Evolutionary conservation across 2,329 filamentous ascomycete genomes (phyloP), one percentile per base, ranked within the genome.

Genomic region (Neonectria faginata): DNA sequence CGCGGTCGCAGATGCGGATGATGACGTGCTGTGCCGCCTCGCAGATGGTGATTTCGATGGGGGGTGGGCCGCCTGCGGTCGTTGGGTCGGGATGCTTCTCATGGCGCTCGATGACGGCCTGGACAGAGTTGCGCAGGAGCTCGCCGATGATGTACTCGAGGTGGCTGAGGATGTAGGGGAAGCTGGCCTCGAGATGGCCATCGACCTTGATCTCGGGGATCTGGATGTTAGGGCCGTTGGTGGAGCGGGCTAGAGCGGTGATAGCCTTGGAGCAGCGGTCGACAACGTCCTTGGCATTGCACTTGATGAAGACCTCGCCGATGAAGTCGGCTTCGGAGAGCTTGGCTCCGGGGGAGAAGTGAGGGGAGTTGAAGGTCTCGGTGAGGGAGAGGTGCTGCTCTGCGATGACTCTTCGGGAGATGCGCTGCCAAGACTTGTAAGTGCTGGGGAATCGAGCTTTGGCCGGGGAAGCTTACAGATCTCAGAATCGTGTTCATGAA

Each of bases 111-210:
- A 97, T 91, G 41, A 96, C 90, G 20, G 94, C 94, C 79, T 98
- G 94, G 16, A 99, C 92, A 0, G 93, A 97, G 80, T 99, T 99
- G 41, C 96, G 91, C 25, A 99, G 85, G 22, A 99, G 89, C 81
- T 99, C 96, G 56, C 96, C 94, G 62, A 99, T 88, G 72, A 99
- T 97, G 80, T 99, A 99, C 80, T 99, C 95, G 56, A 99, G 87
- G 77, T 98, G 96, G 75, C 91, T 96, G 56, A 97, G 87, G 68
- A 99, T 98, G 75, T 97, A 99, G 1, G 97, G 96, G 75, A 99
- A 99, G 33, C 90, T 97, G 5, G 94, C 94, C 31, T 92, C 89
- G 2, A 96, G 84, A 76, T 99, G 94, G 22, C 97, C 96, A 67
- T 91, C 87, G 62, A 99, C 85, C 51, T 86, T 88, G 78, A 99